Base-by-base conservation (phyloP, 805 yeast genomes). In the Yarrowia bubula region DNA sequence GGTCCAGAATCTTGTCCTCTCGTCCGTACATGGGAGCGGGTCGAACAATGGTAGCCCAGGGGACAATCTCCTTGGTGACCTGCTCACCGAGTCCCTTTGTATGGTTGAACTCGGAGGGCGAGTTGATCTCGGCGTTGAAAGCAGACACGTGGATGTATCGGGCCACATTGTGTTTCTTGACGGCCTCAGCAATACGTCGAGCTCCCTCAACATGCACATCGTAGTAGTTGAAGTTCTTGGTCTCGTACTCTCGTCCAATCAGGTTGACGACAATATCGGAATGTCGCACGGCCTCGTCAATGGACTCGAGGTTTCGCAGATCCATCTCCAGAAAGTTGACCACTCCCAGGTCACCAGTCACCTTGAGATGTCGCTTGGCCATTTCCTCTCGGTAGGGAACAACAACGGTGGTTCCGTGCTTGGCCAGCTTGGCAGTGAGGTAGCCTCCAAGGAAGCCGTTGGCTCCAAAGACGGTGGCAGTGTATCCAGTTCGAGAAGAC, bases 381-480 rank as follows among this genome's bases (percentile, higher is more conserved):
- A 86, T 80, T 71, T 87, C 92, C 73, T 90, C 92, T 73, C 96
- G 82, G 79, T 74, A 90, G n/a, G 96, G 96, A 22, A 84, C 86
- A 60, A 89, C 84, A 8, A 88, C 85, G 64, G 82, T 76, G 33
- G 96, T 90, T 68, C 96, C 96, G 73, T 90, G 91, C 72, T 87
- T 82, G 68, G 93, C 96, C 70, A 90, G 79, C 72, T 86, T 87
- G 39, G 92, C 79, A 17, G 84, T 82, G 67, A 90, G 75, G 69
- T 87, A 83, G 57, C 90, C 83, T 53, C 96, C 96, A 66, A 90
- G 77, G 75, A 87, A 86, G 1, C 96, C 96, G 53, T 86, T 79
- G 41, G 87, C 89, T 9, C 96, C 96, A 73, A 90, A 90, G 2
- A 90, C 95, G 0, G 96, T 89, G 22, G 92, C 96, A 3, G 92